A percentile compares a stretch with the other conserved stretches of the same genome.
Evolutionary conservation across 495 filamentous ascomycete genomes (phyloP).

Genomic region (Sordaria brevicollis): DNA sequence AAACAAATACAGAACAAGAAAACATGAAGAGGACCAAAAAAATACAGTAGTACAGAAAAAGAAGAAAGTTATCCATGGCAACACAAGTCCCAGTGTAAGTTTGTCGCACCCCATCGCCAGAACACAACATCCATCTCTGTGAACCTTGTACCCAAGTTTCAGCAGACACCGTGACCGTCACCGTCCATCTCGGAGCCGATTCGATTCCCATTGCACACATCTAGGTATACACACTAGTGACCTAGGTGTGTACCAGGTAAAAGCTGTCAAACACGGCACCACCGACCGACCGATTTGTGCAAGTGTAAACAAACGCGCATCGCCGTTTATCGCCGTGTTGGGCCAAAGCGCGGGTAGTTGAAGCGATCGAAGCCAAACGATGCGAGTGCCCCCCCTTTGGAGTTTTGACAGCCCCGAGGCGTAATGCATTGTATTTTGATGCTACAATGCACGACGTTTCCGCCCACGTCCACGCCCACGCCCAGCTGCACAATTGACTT

Average conservation of each 20-base stretch:
- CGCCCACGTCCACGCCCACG: no score
- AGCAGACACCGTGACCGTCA: neutral
- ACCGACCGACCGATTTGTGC: neutral
- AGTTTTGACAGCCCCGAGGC: neutral
- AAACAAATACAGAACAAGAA: neutral
- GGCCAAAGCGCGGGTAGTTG: neutral
- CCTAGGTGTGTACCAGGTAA: no score
- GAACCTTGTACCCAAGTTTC: neutral
- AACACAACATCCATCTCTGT: neutral
- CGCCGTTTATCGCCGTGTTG: neutral
- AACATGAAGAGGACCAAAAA: neutral
- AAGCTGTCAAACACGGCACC: neutral
- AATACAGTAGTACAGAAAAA: neutral
- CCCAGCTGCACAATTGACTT: neutral
- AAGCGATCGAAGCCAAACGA: neutral
- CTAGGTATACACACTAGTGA: no score
- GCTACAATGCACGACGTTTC: neutral
- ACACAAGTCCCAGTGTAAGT: neutral
- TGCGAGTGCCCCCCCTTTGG: neutral
- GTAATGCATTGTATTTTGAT: neutral
- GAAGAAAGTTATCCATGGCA: neutral
- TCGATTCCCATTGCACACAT: no score
- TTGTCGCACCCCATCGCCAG: neutral
- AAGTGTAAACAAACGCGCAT: neutral
- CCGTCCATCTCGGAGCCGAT: neutral